Conservation (phyloP, 768 basidiomycete genomes). For the Suillus spraguei region DNA sequence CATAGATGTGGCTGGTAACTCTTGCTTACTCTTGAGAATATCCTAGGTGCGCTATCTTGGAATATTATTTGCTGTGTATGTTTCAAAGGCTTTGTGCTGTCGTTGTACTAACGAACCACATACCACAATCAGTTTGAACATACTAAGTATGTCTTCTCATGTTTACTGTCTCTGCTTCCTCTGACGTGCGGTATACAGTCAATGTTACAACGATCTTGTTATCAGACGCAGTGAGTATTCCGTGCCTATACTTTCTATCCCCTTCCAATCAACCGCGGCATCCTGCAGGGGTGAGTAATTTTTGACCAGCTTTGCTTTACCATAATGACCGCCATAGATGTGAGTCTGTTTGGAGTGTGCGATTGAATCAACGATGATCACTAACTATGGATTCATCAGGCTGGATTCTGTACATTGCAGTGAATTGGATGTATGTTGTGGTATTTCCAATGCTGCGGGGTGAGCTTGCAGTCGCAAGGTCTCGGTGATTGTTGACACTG, state of each 20-base stretch:
- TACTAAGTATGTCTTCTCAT: background rate
- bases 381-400: background rate
- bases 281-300: background rate
- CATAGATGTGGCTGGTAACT: background rate
- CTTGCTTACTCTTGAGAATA: background rate
- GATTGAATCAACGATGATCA: background rate
- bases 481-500: background rate
- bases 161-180: background rate
- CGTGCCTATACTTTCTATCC: background rate
- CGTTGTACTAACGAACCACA: background rate
- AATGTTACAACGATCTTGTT: conserved; percentile 1
- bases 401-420: background rate
- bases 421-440: background rate
- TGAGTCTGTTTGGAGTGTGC: background rate
- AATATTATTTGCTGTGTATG: background rate
- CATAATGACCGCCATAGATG: background rate
- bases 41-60: conserved; percentile 1
- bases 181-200: background rate
- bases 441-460: background rate
- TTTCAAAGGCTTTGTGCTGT: background rate
- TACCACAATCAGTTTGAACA: background rate
- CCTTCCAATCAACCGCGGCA: background rate
- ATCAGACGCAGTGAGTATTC: background rate
- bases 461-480: background rate
- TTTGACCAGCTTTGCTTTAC: background rate